Conservation (phyloP, 768 basidiomycete species). For the Russula emetica region DNA sequence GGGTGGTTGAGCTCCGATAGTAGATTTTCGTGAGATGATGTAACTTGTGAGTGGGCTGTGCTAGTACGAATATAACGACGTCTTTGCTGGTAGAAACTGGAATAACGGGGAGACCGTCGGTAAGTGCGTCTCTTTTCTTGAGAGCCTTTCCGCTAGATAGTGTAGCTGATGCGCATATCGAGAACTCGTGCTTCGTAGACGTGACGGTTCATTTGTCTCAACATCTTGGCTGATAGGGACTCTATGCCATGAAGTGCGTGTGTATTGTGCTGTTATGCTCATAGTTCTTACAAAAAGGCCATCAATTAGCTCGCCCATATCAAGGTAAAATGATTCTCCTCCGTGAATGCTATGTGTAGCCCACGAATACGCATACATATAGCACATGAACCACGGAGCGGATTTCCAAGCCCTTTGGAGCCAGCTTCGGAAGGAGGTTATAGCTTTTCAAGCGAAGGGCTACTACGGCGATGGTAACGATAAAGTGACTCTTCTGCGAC, state of each 20-base stretch:
- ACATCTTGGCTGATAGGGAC: slow-evolving; percentile 69
- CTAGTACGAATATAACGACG: slow-evolving; percentile 73
- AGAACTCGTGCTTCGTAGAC: slow-evolving; percentile 73
- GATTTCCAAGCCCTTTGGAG: slow-evolving; percentile 74
- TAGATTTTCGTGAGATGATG: background rate
- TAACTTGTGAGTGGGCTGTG: background rate
- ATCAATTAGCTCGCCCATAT: slow-evolving; percentile 70
- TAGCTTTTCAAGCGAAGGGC: slow-evolving; percentile 63
- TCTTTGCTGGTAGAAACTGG: slow-evolving; percentile 85
- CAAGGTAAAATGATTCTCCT: slow-evolving; percentile 44
- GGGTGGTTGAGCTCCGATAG: background rate
- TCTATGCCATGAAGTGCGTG: slow-evolving; percentile 79
- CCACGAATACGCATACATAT: slow-evolving; percentile 31
- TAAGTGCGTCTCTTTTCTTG: slow-evolving; percentile 32
- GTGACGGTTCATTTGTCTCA: slow-evolving; percentile 57
- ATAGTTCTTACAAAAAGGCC: background rate
- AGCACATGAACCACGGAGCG: slow-evolving; percentile 81
- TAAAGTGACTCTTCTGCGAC: background rate
- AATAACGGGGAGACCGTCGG: slow-evolving; percentile 77
- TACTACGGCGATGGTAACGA: slow-evolving; percentile 77
- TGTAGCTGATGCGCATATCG: background rate
- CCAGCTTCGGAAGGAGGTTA: slow-evolving; percentile 59
- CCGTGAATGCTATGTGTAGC: background rate
- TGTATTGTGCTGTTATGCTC: slow-evolving; percentile 21
- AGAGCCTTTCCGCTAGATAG: background rate